A percentile compares a stretch with the other conserved stretches of the same genome.
Evolutionary conservation across 257 asterid species (phyloP).

Genomic region (Oldenlandia corymbosa): DNA sequence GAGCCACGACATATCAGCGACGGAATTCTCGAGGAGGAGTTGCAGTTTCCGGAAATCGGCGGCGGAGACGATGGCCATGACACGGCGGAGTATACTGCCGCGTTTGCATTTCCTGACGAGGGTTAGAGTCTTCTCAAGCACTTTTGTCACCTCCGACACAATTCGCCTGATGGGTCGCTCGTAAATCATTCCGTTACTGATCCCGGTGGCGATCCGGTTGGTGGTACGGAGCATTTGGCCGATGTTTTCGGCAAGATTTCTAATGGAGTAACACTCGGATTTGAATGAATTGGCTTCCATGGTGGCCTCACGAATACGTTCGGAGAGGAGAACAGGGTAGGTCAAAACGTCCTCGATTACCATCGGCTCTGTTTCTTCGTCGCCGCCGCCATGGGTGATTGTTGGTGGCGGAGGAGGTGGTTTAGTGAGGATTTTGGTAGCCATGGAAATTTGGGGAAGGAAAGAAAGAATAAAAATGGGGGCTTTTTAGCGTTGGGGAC

Average conservation of each 20-base stretch:
- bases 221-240: slow-evolving; percentile 59
- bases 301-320: slow-evolving; percentile 24
- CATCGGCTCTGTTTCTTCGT: slow-evolving; percentile 15
- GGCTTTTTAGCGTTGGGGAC: not conserved
- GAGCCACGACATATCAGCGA: slow-evolving; percentile 72
- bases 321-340: slow-evolving; percentile 14
- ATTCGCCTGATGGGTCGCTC: slow-evolving; percentile 74
- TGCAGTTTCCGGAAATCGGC: slow-evolving; percentile 65
- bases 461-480: too few relatives aligned
- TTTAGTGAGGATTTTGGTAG: slow-evolving; percentile 4
- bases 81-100: slow-evolving; percentile 50
- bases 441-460: slow-evolving; percentile 13
- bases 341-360: slow-evolving; percentile 19
- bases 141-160: slow-evolving; percentile 43
- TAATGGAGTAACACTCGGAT: slow-evolving; percentile 51
- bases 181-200: slow-evolving; percentile 39
- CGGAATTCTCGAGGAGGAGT: slow-evolving; percentile 46
- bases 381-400: not conserved
- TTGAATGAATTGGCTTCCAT: slow-evolving; percentile 53
- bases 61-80: slow-evolving; percentile 58
- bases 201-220: slow-evolving; percentile 46
- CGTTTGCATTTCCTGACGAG: slow-evolving; percentile 65
- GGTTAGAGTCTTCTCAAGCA: slow-evolving; percentile 44
- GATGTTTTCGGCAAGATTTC: slow-evolving; percentile 47
- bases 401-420: not conserved